Base-by-base conservation (phyloP, 192 early-diverging fungal genomes). In the Dissophora ornata region DNA sequence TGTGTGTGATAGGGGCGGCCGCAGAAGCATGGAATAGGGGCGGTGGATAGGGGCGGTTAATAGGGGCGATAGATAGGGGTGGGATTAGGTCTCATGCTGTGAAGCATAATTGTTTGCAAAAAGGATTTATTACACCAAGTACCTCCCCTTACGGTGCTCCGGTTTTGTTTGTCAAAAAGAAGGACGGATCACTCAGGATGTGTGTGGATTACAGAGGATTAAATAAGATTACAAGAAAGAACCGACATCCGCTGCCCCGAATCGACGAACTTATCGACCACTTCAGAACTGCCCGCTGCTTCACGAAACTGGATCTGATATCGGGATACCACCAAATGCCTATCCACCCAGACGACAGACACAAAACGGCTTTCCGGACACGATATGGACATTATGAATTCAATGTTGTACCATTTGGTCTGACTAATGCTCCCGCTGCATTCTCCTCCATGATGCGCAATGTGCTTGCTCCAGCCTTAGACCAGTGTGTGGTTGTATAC, bases 361-460 rank as follows among this genome's bases (percentile, higher is more conserved):
- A 30, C 0, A 85, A 86, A 41, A 64, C 73, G 1, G 59, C 64
- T 1, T 61, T 78, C 21, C 48, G 30, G 16, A 60, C 34, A 8
- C 21, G 22, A 21, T 70, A 70, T 26, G 67, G 71, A 1, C 79
- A 61, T 11, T 93, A 42, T 24, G 70, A 90, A 51, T 88, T 81
- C 30, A 46, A 67, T 0, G 85, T 89, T 15, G 79, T 92, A 60
- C 87, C n/a, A n/a, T n/a, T n/a, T n/a, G n/a, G n/a, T n/a, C n/a
- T n/a, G n/a, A n/a, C n/a, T n/a, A n/a, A n/a, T n/a, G n/a, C n/a
- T n/a, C n/a, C n/a, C n/a, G n/a, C n/a, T n/a, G n/a, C n/a, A n/a
- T n/a, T n/a, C n/a, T n/a, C n/a, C n/a, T n/a, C n/a, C n/a, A n/a
- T n/a, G n/a, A n/a, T n/a, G n/a, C n/a, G n/a, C n/a, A n/a, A n/a